Conservation (phyloP, 2,329 filamentous ascomycete genomes). For the Colletotrichum higginsianum region DNA sequence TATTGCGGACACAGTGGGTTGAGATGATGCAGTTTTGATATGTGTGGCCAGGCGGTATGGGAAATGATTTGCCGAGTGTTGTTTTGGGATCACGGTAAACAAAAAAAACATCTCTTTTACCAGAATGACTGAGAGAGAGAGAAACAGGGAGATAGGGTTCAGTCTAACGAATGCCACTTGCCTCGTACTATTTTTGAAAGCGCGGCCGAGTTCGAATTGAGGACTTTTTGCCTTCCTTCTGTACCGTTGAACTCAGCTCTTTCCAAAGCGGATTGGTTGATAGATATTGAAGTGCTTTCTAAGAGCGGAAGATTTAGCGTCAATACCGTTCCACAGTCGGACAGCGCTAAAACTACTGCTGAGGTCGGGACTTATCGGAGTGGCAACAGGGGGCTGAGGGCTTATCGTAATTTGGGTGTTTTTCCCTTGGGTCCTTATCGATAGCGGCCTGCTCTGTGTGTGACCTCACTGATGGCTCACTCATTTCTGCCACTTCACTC, state of each 20-base stretch:
- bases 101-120: conserved; percentile 17
- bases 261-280: not conserved
- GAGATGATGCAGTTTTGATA: conserved; percentile 6
- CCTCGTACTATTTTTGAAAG: conserved; percentile 12
- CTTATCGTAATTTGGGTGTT: conserved; percentile 12
- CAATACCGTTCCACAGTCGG: conserved; percentile 25
- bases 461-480: conserved; percentile 36
- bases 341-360: conserved; percentile 12
- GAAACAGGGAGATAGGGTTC: conserved; percentile 31
- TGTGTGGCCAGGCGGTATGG: not conserved
- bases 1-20: not conserved
- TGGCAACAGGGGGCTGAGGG: conserved; percentile 6
- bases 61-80: conserved; percentile 12
- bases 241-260: not conserved
- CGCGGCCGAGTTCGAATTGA: not conserved
- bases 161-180: conserved; percentile 30
- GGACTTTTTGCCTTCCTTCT: not conserved
- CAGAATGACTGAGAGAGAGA: conserved; percentile 8
- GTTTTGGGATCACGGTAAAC: not conserved
- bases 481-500: conserved; percentile 38
- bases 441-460: conserved; percentile 3
- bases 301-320: conserved; percentile 2
- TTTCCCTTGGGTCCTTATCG: conserved; percentile 19
- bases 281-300: not conserved
- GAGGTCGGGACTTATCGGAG: conserved; percentile 40